Percentiles rank a stretch among this genome's conserved stretches.
Conservation (phyloP, 1,284 basidiomycete genomes). For the Pseudozyma tsukubaensis region DNA sequence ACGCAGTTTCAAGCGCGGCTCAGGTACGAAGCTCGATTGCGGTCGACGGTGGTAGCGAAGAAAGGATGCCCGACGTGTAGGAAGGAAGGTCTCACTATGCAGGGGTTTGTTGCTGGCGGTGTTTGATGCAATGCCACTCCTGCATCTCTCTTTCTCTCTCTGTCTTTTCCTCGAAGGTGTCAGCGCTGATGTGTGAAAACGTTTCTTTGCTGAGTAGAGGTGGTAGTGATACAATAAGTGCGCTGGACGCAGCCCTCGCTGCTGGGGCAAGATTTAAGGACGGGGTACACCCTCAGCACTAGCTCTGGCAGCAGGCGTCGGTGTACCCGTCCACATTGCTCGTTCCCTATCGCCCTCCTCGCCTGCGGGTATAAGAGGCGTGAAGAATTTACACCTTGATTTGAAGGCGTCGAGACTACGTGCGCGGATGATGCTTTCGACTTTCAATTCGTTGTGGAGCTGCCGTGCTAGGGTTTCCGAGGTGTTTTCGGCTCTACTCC, state of each 20-base stretch:
- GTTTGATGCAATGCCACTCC: too few species aligned
- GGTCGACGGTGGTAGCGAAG: constrained; percentile 28
- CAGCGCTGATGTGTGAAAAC: too few species aligned
- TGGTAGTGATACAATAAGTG: background rate
- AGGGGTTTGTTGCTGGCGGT: too few species aligned
- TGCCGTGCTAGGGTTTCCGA: constrained; percentile 42
- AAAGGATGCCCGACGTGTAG: constrained; percentile 42
- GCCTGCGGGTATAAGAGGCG: constrained; percentile 17
- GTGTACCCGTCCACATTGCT: constrained; percentile 49
- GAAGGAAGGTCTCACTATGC: constrained; percentile 17
- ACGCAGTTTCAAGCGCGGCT: constrained; percentile 32
- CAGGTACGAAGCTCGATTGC: constrained; percentile 43
- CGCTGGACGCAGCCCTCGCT: background rate
- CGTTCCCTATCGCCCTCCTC: constrained; percentile 46
- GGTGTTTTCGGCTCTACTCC: constrained; percentile 33
- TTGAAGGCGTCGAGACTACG: constrained; percentile 62
- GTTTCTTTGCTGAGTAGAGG: background rate
- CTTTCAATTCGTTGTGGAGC: constrained; percentile 60
- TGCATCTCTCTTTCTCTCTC: background rate
- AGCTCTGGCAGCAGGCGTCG: constrained; percentile 32
- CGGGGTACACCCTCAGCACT: constrained; percentile 6
- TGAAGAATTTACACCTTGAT: constrained; percentile 56
- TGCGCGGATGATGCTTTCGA: constrained; percentile 59
- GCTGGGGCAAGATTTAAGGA: constrained; percentile 1
- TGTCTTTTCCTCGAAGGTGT: too few species aligned